phyloP scores from a whole-genome alignment of 257 asterid genomes.

The Leptodermis oblonga region DNA sequence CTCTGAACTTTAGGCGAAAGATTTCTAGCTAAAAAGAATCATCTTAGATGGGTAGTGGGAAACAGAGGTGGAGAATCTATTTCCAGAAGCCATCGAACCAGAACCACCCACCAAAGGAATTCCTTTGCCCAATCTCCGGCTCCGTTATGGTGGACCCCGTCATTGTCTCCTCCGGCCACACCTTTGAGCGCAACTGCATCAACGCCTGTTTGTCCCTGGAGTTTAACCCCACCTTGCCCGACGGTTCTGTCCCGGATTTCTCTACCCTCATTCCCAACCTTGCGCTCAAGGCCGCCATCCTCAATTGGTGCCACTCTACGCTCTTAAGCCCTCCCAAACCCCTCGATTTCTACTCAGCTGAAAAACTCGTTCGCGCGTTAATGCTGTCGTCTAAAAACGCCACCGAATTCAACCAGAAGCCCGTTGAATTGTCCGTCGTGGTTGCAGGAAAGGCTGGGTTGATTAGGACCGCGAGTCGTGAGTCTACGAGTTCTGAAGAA shows the following conservation, averaged over 20 bases:
- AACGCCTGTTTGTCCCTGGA: constrained; percentile 64
- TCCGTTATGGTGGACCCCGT: constrained; percentile 91
- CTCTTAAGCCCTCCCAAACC: constrained; percentile 53
- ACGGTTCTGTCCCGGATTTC: constrained; percentile 53
- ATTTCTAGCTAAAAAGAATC: not conserved
- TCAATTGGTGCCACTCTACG: constrained; percentile 57
- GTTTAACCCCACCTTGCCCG: constrained; percentile 50
- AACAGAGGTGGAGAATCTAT: constrained; percentile 65
- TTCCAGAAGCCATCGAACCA: constrained; percentile 50
- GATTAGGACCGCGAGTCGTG: constrained; percentile 36
- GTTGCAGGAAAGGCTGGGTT: constrained; percentile 7
- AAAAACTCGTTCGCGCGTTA: constrained; percentile 43
- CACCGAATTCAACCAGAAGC: not conserved
- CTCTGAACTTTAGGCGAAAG: not conserved
- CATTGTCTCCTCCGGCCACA: constrained; percentile 76
- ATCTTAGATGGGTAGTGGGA: constrained; percentile 38
- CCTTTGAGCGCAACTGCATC: constrained; percentile 77
- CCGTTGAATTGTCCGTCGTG: not conserved
- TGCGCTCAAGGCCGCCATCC: constrained; percentile 72
- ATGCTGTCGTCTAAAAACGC: constrained; percentile 11
- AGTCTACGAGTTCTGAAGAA: constrained; percentile 59
- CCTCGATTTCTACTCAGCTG: constrained; percentile 52
- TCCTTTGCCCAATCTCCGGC: constrained; percentile 68
- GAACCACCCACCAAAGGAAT: constrained; percentile 48
- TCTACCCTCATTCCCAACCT: constrained; percentile 76